Evolutionary conservation across 2,329 filamentous ascomycete genomes (phyloP).

Genomic region (Escovopsis sp.): DNA sequence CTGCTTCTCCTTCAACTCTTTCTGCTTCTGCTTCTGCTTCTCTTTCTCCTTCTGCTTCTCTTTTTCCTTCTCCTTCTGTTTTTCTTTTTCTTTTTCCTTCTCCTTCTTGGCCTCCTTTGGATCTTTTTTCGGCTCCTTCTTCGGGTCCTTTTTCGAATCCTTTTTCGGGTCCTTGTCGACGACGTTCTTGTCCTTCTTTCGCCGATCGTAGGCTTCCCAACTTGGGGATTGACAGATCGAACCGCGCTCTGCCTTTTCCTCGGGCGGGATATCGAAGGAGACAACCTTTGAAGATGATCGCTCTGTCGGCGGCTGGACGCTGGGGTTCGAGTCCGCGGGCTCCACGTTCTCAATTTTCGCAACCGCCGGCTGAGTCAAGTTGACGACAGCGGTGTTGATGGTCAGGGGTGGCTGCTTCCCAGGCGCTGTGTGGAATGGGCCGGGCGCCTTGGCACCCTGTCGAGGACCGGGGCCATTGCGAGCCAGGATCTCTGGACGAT

Average conservation of each 20-base stretch:
- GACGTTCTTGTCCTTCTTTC: constrained; percentile 38
- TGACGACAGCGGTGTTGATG: constrained; percentile 7
- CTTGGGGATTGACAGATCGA: constrained; percentile 46
- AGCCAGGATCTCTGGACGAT: constrained; percentile 3
- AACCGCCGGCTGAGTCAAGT: constrained; percentile 2
- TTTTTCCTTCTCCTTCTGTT: neutral
- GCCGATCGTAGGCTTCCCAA: constrained; percentile 42
- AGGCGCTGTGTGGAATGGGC: constrained; percentile 3
- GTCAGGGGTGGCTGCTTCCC: constrained; percentile 5
- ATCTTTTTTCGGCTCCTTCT: constrained; percentile 7
- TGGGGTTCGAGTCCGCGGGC: neutral
- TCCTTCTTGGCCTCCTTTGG: constrained; percentile 6
- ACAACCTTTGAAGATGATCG: constrained; percentile 15
- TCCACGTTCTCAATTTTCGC: constrained; percentile 5
- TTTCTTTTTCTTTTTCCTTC: constrained; percentile 6
- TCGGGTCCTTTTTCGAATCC: constrained; percentile 17
- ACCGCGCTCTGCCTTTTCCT: constrained; percentile 15
- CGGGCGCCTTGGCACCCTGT: neutral
- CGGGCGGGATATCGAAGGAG: constrained; percentile 17
- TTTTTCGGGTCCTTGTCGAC: constrained; percentile 30
- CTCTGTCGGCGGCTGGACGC: constrained; percentile 7
- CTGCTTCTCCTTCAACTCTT: no score
- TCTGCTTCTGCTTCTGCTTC: no score
- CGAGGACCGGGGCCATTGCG: constrained; percentile 1
- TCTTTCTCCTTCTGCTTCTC: constrained; percentile 1